A percentile compares a stretch with the other conserved stretches of the same genome.
Evolutionary conservation across 441 rosid species (phyloP).

Genomic region (Erodium moschatum): DNA sequence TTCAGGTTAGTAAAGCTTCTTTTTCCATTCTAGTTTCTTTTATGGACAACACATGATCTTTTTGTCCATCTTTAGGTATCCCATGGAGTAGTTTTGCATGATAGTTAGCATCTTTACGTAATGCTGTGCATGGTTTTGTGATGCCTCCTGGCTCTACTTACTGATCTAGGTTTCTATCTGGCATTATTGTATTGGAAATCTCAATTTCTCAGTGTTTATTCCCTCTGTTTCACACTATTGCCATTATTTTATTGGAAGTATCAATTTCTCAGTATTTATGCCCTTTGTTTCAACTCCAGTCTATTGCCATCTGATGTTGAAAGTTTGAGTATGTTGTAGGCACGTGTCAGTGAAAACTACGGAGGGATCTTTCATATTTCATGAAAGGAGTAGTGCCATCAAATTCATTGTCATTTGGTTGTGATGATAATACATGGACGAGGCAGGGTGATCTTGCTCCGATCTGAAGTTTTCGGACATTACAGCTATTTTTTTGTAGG

Average conservation of each 20-base stretch:
- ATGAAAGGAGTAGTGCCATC: not conserved
- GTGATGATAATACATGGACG: not conserved
- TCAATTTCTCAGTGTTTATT: not conserved
- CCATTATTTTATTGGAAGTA: not conserved
- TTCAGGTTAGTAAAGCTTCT: slow-evolving; percentile 48
- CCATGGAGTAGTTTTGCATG: not conserved
- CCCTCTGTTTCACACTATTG: not conserved
- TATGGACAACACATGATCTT: not conserved
- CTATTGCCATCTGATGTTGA: not conserved
- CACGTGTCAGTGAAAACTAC: slow-evolving; percentile 50
- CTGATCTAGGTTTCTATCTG: not conserved
- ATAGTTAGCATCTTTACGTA: not conserved
- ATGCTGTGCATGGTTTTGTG: not conserved
- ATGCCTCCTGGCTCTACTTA: slow-evolving; percentile 3
- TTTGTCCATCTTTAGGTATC: not conserved
- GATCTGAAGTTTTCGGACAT: not conserved
- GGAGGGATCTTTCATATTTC: slow-evolving; percentile 55
- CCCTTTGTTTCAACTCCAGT: not conserved
- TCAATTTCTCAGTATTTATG: not conserved
- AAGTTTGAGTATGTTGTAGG: slow-evolving; percentile 26
- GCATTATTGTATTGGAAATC: not conserved
- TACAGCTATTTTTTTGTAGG: not conserved
- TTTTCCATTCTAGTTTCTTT: not conserved
- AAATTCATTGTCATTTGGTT: not conserved
- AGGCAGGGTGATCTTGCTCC: not conserved